Base-by-base conservation (phyloP, 768 basidiomycete species). In the Lanmaoa rubissima region DNA sequence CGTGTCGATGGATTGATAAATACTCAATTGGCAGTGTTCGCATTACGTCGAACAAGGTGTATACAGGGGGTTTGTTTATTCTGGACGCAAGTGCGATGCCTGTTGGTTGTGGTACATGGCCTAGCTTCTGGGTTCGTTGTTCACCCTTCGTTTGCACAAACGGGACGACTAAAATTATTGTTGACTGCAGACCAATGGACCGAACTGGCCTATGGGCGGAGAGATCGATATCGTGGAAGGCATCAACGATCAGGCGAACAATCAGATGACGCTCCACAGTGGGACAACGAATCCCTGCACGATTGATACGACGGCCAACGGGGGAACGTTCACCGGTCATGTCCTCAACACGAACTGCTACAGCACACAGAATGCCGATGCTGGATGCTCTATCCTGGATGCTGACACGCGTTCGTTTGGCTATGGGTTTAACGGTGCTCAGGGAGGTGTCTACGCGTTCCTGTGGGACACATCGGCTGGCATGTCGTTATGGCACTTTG, bases 201-300 rank as follows among this genome's bases (percentile, higher is more conserved):
- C 80, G 0, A 67, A 78, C 47, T 86, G 83, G 84, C 83, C 83
- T 4, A 9, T 32, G 21, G 71, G 56, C 24, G 84, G 83, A 57
- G 88, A 90, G 70, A 85, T 89, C 53, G 90, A 92, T 63, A 81
- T 89, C 48, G 68, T 91, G 11, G 90, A 92, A 67, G 86, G 87
- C 14, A 82, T 90, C 53, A 80, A 91, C 62, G 62, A 79, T 28
- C 77, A 81, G 63, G 53, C 72, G 3, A 70, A 74, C 24, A 90
- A 92, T 60, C 86, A 84, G 55, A 81, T 82, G 68, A 83, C 87
- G 1, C 74, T 90, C 10, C 89, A 91, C 69, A 85, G 82, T 11
- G 73, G 78, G 5, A 64, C 69, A 3, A 75, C 74, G 36, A 74
- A 79, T 1, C 1, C 66, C 72, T 52, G 72, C 50, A 61, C 46